Evolutionary conservation across 2,329 filamentous ascomycete species (phyloP).

Genomic region (Corniculantispora saksenae): DNA sequence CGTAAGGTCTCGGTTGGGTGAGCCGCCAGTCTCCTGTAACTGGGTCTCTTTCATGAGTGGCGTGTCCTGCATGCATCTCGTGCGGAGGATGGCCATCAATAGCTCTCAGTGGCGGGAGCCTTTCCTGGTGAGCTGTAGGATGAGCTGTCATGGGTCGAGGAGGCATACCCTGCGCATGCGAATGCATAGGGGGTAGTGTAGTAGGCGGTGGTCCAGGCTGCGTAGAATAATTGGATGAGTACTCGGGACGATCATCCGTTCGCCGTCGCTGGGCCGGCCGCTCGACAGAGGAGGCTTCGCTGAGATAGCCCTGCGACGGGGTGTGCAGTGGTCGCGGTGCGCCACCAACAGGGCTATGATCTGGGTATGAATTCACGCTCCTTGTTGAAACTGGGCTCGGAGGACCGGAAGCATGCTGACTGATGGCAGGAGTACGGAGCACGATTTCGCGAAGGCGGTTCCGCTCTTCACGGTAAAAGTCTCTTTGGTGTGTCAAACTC

Average conservation of each 20-base stretch:
- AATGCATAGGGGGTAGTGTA: slow-evolving; percentile 44
- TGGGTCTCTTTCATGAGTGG: slow-evolving; percentile 36
- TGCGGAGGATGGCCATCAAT: slow-evolving; percentile 41
- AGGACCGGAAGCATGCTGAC: slow-evolving; percentile 53
- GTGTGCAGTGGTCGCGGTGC: slow-evolving; percentile 31
- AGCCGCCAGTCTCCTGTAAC: slow-evolving; percentile 39
- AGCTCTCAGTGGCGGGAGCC: slow-evolving; percentile 49
- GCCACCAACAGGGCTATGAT: slow-evolving; percentile 37
- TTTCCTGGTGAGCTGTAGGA: slow-evolving; percentile 41
- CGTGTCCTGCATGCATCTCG: slow-evolving; percentile 28
- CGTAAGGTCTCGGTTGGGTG: slow-evolving; percentile 33
- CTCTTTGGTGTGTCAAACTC: slow-evolving; percentile 61
- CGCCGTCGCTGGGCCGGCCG: slow-evolving; percentile 48
- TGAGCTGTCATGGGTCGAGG: slow-evolving; percentile 39
- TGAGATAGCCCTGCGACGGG: slow-evolving; percentile 36
- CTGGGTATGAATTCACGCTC: slow-evolving; percentile 37
- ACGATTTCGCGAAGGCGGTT: slow-evolving; percentile 71
- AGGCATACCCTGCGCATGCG: slow-evolving; percentile 38
- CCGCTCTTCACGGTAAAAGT: slow-evolving; percentile 73
- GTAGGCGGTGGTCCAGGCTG: slow-evolving; percentile 35
- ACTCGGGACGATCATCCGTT: slow-evolving; percentile 49
- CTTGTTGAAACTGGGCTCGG: slow-evolving; percentile 49
- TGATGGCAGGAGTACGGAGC: slow-evolving; percentile 57
- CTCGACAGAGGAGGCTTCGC: slow-evolving; percentile 47
- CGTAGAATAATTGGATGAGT: slow-evolving; percentile 41